A percentile compares a stretch with the other conserved stretches of the same genome.
Evolutionary conservation across 2,329 filamentous ascomycete genomes (phyloP).

Genomic region (Didymella pinodella): DNA sequence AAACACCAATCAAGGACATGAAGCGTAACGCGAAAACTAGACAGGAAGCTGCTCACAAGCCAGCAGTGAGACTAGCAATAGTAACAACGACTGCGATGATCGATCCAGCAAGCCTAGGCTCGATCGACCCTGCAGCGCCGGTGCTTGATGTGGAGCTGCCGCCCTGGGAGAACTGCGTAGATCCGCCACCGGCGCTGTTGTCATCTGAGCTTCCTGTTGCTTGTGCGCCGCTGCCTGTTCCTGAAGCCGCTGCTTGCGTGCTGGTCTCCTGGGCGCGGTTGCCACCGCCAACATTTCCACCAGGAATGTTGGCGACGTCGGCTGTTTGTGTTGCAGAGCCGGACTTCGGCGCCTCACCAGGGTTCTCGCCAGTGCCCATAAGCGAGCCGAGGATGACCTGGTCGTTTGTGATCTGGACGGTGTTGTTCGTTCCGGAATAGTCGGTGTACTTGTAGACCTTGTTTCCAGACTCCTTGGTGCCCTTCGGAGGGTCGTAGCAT

Average conservation of each 20-base stretch:
- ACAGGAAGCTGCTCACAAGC: conserved; percentile 15
- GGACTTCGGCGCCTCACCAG: conserved; percentile 54
- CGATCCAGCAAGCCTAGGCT: conserved; percentile 44
- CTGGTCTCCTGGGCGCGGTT: conserved; percentile 46
- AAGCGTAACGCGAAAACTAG: conserved; percentile 5
- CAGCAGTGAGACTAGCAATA: conserved; percentile 42
- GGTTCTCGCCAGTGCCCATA: conserved; percentile 80
- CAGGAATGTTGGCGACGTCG: conserved; percentile 61
- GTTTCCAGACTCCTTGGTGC: conserved; percentile 65
- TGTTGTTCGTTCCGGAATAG: conserved; percentile 70
- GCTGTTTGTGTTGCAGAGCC: conserved; percentile 39
- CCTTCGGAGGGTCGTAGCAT: conserved; percentile 85
- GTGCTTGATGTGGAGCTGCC: conserved; percentile 21
- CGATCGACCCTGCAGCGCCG: conserved; percentile 29
- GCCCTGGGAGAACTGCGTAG: conserved; percentile 39
- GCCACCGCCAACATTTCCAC: conserved; percentile 61
- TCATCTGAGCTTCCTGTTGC: conserved; percentile 13
- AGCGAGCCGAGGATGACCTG: conserved; percentile 80
- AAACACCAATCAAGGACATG: conserved; percentile 20
- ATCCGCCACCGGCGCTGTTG: conserved; percentile 13
- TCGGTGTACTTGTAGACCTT: conserved; percentile 79
- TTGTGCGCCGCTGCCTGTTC: conserved; percentile 20
- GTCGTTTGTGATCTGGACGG: conserved; percentile 78
- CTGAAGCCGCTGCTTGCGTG: conserved; percentile 22
- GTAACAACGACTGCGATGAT: conserved; percentile 45